Percentiles rank a stretch among this genome's conserved stretches.
Conservation (phyloP, 805 yeast genomes). For the Dipodascopsis uninucleata region DNA sequence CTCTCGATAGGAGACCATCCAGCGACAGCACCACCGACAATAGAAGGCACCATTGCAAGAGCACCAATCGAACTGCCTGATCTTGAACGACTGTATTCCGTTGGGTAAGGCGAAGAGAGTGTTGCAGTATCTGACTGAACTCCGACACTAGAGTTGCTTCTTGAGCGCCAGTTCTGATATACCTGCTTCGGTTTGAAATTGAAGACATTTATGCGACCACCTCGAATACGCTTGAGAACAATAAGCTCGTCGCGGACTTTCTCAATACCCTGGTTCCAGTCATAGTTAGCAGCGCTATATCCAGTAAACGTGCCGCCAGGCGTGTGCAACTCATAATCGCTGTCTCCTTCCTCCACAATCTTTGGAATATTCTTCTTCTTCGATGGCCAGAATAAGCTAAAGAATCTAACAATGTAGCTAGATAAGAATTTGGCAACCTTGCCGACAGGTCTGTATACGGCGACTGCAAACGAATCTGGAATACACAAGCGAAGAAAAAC, state of each 20-base stretch:
- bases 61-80: slow-evolving; percentile 40
- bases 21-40: slow-evolving; percentile 57
- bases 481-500: slow-evolving; percentile 60
- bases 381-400: slow-evolving; percentile 26
- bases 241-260: slow-evolving; percentile 39
- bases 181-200: slow-evolving; percentile 30
- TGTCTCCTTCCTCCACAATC: slow-evolving; percentile 27
- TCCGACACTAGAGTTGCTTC: slow-evolving; percentile 24
- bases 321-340: slow-evolving; percentile 10
- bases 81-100: slow-evolving; percentile 8
- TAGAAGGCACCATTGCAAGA: slow-evolving; percentile 51
- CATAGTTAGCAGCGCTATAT: slow-evolving; percentile 29
- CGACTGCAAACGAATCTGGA: slow-evolving; percentile 58
- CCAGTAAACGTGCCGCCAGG: slow-evolving; percentile 16
- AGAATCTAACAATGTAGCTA: slow-evolving; percentile 9
- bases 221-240: slow-evolving; percentile 38
- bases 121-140: slow-evolving; percentile 22
- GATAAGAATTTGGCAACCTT: slow-evolving; percentile 10
- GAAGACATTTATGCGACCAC: slow-evolving; percentile 40
- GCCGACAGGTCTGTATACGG: slow-evolving; percentile 23
- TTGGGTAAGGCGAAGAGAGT: slow-evolving; percentile 1
- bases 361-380: slow-evolving; percentile 13
- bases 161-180: slow-evolving; percentile 27
- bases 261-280: slow-evolving; percentile 43
- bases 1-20: slow-evolving; percentile 43